Evolutionary conservation across 306 rosid genomes (phyloP), one percentile per base, ranked within the genome.

Genomic region (Neltuma alba): DNA sequence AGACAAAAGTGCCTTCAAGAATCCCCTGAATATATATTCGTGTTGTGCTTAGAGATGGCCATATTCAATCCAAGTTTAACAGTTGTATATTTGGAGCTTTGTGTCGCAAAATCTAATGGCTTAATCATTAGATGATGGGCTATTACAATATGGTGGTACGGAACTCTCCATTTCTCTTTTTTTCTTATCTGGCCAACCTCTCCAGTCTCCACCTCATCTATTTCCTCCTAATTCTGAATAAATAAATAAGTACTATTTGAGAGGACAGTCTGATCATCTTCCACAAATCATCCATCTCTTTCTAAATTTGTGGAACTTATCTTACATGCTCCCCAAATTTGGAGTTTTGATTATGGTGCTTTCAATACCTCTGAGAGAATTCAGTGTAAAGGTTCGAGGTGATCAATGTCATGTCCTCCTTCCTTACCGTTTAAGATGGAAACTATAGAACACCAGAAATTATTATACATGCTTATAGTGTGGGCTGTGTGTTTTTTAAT

Each of bases 51-150:
- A 37, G 73, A 72, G 73, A 77, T 79, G 67, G 52, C 45, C 52
- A 9, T 44, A 75, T 77, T 72, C 76, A 78, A n/a, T 82, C 79
- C 40, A 82, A 45, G 77, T 58, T 76, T 54, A 78, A 82, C 54
- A 65, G 91, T 65, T 90, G 86, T 64, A 64, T 68, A 36, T 61
- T 78, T 74, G 81, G 82, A 83, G 75, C 44, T 38, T 67, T 79
- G 45, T 47, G 64, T 27, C 72, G 47, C 87, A 77, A 72, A 84
- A 82, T 76, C 80, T 77, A 54, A 60, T 80, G 65, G 48, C 85
- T 52, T 12, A 84, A 87, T 87, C 81, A 90, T 88, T 78, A 78
- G 83, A 65, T 82, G 71, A 74, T 65, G 30, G 45, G 1, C 34
- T 70, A 69, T 62, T 74, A 50, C 14, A 13, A 10, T 11, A 12